Base-by-base conservation (phyloP, 495 filamentous ascomycete genomes). In the Aspergillus biplanus region DNA sequence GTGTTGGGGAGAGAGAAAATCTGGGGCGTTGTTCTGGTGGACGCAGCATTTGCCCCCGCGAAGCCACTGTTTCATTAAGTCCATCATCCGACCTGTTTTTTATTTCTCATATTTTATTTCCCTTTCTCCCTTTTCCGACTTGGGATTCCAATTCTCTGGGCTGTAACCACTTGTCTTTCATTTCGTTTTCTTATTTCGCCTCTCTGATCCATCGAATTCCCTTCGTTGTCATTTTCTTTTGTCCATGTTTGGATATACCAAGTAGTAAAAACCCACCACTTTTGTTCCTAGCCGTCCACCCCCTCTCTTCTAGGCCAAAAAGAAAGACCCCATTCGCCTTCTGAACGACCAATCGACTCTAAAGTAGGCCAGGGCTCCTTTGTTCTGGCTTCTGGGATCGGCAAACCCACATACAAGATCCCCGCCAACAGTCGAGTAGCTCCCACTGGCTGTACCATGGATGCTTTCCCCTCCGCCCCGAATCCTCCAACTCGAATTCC, bases 161-260 rank as follows among this genome's bases (percentile, higher is more conserved):
- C 39, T n/a, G 39, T n/a, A 44, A 44, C n/a, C 39, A 11, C n/a
- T n/a, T 44, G n/a, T 27, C 21, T 27, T 50, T 18, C 18, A 16
- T 34, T 56, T 18, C 18, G 21, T 34, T 56, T 48, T 16, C 52
- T 27, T 21, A 49, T 54, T 33, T 47, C 54, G 12, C 34, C 34
- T 33, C 37, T 9, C 46, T 7, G 53, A 15, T 59, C 16, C 27
- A 27, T 52, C 33, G 47, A 50, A 50, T 42, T 54, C 42, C 49
- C 54, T 62, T 56, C 49, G 33, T 34, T 42, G 42, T 27, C 35
- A 39, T 46, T 39, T 58, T 46, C 35, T 48, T 49, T 34, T 55
- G 52, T 62, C 44, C 47, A 31, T 62, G 33, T 39, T 62, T 66
- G 59, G 64, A 62, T 59, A 66, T 59, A 66, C 56, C 56, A 55